Base-by-base conservation (phyloP, 768 basidiomycete species). In the Macrolepiota dolichaula region DNA sequence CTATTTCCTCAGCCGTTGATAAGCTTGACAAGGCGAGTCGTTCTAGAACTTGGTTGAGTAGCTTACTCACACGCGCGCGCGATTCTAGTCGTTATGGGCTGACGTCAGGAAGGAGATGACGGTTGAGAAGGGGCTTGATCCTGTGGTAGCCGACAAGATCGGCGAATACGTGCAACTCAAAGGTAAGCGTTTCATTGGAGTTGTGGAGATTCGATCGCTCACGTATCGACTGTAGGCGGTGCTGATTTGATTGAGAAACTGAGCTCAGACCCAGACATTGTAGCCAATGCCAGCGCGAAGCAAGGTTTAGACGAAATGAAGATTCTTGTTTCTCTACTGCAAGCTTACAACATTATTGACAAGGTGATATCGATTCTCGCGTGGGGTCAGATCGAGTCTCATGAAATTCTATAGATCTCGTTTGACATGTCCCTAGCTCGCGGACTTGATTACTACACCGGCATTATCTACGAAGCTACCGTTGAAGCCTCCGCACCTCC, bases 341-440 rank as follows among this genome's bases (percentile, higher is more conserved):
- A 85, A 36, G 86, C 92, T 0, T 97, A 93, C 74, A 82, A 84
- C 32, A 85, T 96, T 25, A 66, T 90, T 11, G 84, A 90, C 68
- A 92, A 87, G 78, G 93, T 92, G 62, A 13, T 77, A 56, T 15
- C 29, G 40, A 50, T 19, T n/a, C n/a, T 36, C 42, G 15, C 15
- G 12, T 38, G 6, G 4, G 10, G 24, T 10, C 9, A 10, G 11
- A 6, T 27, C 13, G 22, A 7, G 25, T 38, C 17, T 42, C 7
- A 29, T 19, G n/a, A 44, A 9, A 27, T 15, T 22, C 22, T 38
- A 24, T 40, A 95, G 92, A 84, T 99, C 68, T 96, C 93, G 2
- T 98, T 99, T 70, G 96, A 99, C 73, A 83, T 98, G 65, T 97
- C 95, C 1, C 85, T 99, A 13, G 96, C 96, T n/a, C 89, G 96